Conservation (phyloP, 2,329 filamentous ascomycete species). For the Colletotrichum theobromicola region DNA sequence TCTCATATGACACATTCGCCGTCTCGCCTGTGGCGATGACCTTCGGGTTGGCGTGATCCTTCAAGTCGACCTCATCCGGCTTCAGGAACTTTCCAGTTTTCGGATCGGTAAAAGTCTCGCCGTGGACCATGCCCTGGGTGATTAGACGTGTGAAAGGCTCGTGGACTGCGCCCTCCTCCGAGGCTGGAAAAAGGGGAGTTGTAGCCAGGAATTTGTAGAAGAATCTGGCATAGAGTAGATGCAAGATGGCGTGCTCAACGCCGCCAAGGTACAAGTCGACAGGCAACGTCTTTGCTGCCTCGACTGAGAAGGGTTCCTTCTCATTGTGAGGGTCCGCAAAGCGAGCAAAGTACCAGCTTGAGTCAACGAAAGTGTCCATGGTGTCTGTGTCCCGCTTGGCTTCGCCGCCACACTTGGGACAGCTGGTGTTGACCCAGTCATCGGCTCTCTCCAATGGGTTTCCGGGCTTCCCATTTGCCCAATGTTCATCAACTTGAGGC, state of each 20-base stretch:
- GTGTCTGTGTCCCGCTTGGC: conserved; percentile 89
- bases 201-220: conserved; percentile 84
- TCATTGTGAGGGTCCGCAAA: conserved; percentile 76
- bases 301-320: conserved; percentile 64
- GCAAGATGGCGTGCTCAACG: conserved; percentile 89
- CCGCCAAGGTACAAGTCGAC: conserved; percentile 91
- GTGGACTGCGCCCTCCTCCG: conserved; percentile 42
- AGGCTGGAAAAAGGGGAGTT: conserved; percentile 51
- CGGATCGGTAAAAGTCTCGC: conserved; percentile 80
- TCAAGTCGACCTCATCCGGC: conserved; percentile 74
- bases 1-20: conserved; percentile 76
- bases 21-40: conserved; percentile 65
- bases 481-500: conserved; percentile 72
- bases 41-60: conserved; percentile 58
- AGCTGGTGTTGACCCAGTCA: conserved; percentile 77
- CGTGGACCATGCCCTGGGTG: conserved; percentile 93
- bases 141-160: conserved; percentile 87
- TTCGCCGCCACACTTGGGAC: conserved; percentile 73
- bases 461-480: conserved; percentile 71
- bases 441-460: conserved; percentile 77
- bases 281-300: conserved; percentile 65
- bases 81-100: conserved; percentile 77
- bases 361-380: conserved; percentile 97
- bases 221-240: conserved; percentile 88
- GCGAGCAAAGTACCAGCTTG: conserved; percentile 90